These are phyloP conservation scores for Naganishia albida DNA, from an alignment of 1,284 basidiomycete species.

Conservation along the genomic window DNA sequence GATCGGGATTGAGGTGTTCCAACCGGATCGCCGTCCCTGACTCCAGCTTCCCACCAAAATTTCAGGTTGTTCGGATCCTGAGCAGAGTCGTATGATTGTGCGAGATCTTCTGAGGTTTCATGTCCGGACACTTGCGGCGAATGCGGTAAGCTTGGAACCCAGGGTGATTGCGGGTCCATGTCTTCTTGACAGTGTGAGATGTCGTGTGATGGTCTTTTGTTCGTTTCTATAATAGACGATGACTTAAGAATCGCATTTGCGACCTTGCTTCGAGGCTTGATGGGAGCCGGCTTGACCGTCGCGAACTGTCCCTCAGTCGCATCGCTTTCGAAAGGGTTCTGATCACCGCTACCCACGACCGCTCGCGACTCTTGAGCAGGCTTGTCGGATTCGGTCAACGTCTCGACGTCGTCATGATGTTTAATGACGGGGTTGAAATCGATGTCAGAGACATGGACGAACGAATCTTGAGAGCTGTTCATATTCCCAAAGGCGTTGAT, in stretches of 20 bases:
- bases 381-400: too few species aligned
- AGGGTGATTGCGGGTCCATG: not conserved
- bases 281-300: not conserved
- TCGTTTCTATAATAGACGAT: too few species aligned
- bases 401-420: too few species aligned
- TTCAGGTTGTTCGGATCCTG: constrained; percentile 22
- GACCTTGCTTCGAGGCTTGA: not conserved
- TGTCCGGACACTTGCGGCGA: not conserved
- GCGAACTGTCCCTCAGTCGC: not conserved
- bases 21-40: constrained; percentile 15
- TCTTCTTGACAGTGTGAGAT: not conserved
- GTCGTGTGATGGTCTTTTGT: too few species aligned
- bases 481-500: not conserved
- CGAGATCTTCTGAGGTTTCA: not conserved
- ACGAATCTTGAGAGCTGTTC: constrained; percentile 14
- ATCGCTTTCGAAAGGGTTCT: too few species aligned
- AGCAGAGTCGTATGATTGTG: constrained; percentile 14
- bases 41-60: constrained; percentile 23
- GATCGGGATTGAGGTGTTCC: constrained; percentile 1
- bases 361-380: too few species aligned
- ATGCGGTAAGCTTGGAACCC: not conserved
- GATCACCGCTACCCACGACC: not conserved
- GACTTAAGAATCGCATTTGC: not conserved
- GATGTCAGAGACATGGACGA: constrained; percentile 1
- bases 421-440: not conserved